Evolutionary conservation across 2,329 filamentous ascomycete genomes (phyloP).

Genomic region (Phaeoacremonium minimum): DNA sequence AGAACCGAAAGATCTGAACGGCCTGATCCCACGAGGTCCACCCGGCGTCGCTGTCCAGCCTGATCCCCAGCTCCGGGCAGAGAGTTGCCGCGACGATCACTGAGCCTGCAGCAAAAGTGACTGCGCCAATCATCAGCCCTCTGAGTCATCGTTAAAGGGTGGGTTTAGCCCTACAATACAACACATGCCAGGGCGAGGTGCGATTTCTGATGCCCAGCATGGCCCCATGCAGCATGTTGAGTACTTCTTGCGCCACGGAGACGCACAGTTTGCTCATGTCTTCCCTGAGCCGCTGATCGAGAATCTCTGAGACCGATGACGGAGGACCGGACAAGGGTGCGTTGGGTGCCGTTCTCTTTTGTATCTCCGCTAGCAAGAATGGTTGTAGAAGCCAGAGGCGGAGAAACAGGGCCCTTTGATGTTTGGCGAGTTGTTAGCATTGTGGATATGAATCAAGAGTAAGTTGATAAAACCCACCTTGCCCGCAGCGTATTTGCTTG

Average conservation of each 20-base stretch:
- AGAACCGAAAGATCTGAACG: not conserved
- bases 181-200: constrained; percentile 10
- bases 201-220: not conserved
- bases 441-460: not conserved
- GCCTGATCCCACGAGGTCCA: not conserved
- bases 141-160: not conserved
- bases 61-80: constrained; percentile 4
- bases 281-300: constrained; percentile 3
- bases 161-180: constrained; percentile 9
- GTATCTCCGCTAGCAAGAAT: constrained; percentile 8
- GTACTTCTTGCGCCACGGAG: constrained; percentile 5
- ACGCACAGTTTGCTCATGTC: constrained; percentile 9
- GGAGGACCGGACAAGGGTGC: not conserved
- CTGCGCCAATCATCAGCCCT: constrained; percentile 4
- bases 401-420: constrained; percentile 4
- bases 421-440: not conserved
- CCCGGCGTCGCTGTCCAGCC: not conserved
- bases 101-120: constrained; percentile 10
- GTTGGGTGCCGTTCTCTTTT: not conserved
- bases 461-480: not conserved
- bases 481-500: not conserved
- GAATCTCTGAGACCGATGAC: not conserved
- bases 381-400: constrained; percentile 9
- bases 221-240: constrained; percentile 7
- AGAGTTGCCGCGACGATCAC: constrained; percentile 12